phyloP scores from a whole-genome alignment of 306 rosid genomes.

The Canavalia ensiformis region DNA sequence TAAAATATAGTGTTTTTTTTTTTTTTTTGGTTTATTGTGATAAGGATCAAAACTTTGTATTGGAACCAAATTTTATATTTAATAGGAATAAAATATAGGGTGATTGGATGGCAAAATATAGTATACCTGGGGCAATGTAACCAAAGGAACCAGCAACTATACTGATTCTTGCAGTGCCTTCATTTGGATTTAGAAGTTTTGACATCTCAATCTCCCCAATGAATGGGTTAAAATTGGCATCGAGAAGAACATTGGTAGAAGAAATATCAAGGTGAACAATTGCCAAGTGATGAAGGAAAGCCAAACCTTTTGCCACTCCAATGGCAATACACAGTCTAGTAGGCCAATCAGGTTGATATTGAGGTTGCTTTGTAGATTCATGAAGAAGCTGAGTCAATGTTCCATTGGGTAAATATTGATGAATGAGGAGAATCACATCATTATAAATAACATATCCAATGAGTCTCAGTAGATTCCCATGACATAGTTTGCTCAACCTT shows the following conservation, averaged over 20 bases:
- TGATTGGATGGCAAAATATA: not conserved
- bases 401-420: not conserved
- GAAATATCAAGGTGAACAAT: slow-evolving; percentile 86
- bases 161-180: slow-evolving; percentile 78
- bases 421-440: not conserved
- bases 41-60: too few species aligned
- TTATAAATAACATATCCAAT: not conserved
- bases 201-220: slow-evolving; percentile 60
- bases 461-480: not conserved
- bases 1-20: too few species aligned
- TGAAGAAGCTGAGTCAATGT: slow-evolving; percentile 10
- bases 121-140: slow-evolving; percentile 80
- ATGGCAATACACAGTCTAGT: slow-evolving; percentile 17
- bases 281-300: slow-evolving; percentile 75
- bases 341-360: not conserved
- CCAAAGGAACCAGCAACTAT: slow-evolving; percentile 87
- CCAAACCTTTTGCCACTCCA: slow-evolving; percentile 82
- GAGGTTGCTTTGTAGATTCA: not conserved
- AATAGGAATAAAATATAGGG: not conserved
- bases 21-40: too few species aligned
- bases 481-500: not conserved
- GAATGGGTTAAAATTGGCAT: slow-evolving; percentile 72
- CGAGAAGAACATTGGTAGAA: slow-evolving; percentile 76
- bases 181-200: slow-evolving; percentile 66
- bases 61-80: not conserved